Evolutionary conservation across 495 filamentous ascomycete genomes (phyloP).

Genomic region (Cenococcum geophilum): DNA sequence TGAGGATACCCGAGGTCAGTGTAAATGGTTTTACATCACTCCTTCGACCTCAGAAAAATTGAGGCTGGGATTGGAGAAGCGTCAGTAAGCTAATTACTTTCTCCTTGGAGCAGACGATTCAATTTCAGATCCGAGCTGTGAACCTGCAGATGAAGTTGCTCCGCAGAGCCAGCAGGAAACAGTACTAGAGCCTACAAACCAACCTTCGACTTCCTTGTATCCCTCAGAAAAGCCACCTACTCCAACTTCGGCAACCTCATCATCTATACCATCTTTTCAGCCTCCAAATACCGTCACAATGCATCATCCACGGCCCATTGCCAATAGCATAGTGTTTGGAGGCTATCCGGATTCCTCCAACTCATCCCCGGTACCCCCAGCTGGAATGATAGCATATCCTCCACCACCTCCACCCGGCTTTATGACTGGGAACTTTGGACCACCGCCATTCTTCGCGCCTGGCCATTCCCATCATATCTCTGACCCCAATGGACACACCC

Average conservation of each 20-base stretch:
- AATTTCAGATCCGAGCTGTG: neutral
- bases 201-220: constrained; percentile 34
- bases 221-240: constrained; percentile 25
- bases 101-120: neutral
- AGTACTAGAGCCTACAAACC: constrained; percentile 2
- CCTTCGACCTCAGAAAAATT: too few relatives aligned
- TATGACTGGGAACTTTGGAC: constrained; percentile 16
- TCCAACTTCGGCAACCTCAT: constrained; percentile 23
- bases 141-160: constrained; percentile 1
- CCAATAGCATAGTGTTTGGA: constrained; percentile 36
- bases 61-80: neutral
- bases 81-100: neutral
- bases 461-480: constrained; percentile 34
- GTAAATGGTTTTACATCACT: too few relatives aligned
- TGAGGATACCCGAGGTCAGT: constrained; percentile 16
- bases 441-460: constrained; percentile 23
- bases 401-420: constrained; percentile 24
- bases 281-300: constrained; percentile 2
- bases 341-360: constrained; percentile 31
- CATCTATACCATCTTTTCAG: constrained; percentile 6
- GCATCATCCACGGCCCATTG: constrained; percentile 31
- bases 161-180: neutral
- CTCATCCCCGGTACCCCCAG: constrained; percentile 32
- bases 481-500: constrained; percentile 21
- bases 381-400: constrained; percentile 13